Evolutionary conservation across 371 early-diverging fungal genomes (phyloP), one percentile per base, ranked within the genome.

Genomic region (Rhizopus microsporus): DNA sequence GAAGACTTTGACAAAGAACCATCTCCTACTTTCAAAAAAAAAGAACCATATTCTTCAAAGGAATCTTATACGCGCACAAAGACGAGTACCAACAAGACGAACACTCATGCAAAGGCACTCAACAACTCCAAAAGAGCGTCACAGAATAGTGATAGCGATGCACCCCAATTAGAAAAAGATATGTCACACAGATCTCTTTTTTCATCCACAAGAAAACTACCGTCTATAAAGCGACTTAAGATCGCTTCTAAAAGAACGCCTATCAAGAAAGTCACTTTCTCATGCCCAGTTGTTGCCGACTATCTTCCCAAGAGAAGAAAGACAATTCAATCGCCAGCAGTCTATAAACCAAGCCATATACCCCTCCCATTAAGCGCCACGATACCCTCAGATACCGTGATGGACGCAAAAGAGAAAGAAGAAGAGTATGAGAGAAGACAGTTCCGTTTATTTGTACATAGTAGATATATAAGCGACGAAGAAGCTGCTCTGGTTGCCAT

Each of bases 391-490:
- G 39, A 48, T 32, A 35, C 38, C n/a, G 33, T 50, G 29, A 38
- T 63, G 50, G 16, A 31, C 30, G 34, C 44, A 15, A 69, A 67
- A 52, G 65, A 63, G 2, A 62, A 63, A 40, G 68, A 70, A 35
- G 66, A 62, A 30, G 71, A 71, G 37, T 74, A 67, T 33, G 68
- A 69, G 66, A 66, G 75, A 34, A 59, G 71, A 29, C 75, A 74
- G 35, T 61, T 69, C 33, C 75, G 75, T 13, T 60, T 67, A 9
- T 74, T 74, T 63, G 62, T 68, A 16, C 65, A 68, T 17, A 74
- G 67, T 40, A 64, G 75, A 56, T 74, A 61, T 51, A 55, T 74
- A 23, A 68, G 62, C 23, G 56, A 69, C 40, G 69, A 71, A 38
- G 75, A 74, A 47, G 75, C 65, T 7, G 51, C 57, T 12, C 50